Evolutionary conservation across 805 yeast genomes (phyloP).

Genomic region (Huiozyma sinensis): DNA sequence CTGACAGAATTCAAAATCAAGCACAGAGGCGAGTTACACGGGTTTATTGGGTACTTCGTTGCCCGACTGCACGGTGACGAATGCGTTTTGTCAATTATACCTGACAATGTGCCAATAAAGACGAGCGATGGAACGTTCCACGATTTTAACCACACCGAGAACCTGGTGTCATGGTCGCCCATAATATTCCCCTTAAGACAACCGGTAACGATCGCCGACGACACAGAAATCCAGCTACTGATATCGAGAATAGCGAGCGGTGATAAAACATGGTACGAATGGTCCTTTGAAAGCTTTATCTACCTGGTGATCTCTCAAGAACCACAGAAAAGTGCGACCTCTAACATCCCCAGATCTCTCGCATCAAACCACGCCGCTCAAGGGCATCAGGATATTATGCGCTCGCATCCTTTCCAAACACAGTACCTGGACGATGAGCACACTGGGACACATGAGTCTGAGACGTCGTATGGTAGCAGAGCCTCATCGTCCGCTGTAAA

Average conservation of each 20-base stretch:
- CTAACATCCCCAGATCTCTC: background rate
- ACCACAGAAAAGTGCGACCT: background rate
- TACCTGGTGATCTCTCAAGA: conserved; percentile 28
- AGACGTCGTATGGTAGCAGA: background rate
- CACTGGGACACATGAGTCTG: background rate
- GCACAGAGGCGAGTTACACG: conserved; percentile 52
- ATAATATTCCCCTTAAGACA: conserved; percentile 48
- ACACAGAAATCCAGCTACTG: conserved; percentile 42
- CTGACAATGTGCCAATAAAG: conserved; percentile 8
- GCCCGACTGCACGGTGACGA: conserved; percentile 56
- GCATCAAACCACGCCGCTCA: background rate
- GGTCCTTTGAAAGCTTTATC: conserved; percentile 47
- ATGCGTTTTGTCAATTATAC: conserved; percentile 20
- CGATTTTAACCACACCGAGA: conserved; percentile 28
- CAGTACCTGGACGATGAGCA: too few relatives aligned
- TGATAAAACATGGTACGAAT: conserved; percentile 52
- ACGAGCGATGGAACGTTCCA: background rate
- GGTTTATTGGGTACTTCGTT: conserved; percentile 65
- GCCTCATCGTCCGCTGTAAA: too few relatives aligned
- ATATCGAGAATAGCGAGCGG: conserved; percentile 36
- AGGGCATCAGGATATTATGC: background rate
- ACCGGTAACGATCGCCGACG: conserved; percentile 43
- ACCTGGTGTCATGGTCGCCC: conserved; percentile 60
- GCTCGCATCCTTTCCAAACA: background rate
- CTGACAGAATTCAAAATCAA: conserved; percentile 35